A percentile compares a stretch with the other conserved stretches of the same genome.
Conservation (phyloP, 768 basidiomycete species). For the Boletus insuetus region DNA sequence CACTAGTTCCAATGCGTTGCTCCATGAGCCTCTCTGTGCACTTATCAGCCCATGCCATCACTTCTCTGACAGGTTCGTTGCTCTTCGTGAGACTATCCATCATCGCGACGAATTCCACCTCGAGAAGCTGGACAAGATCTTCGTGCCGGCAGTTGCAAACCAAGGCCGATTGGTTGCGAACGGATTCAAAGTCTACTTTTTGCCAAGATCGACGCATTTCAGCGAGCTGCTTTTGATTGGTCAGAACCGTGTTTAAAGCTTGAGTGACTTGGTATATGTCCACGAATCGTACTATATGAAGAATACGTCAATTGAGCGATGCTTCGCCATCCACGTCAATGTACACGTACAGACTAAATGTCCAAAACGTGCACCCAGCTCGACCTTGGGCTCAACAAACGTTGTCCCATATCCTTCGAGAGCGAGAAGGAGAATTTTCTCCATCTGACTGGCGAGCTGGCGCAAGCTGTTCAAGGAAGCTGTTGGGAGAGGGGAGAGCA, state of each 20-base stretch:
- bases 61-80: conserved; percentile 76
- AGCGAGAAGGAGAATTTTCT: conserved; percentile 79
- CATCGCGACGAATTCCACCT: conserved; percentile 79
- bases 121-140: conserved; percentile 79
- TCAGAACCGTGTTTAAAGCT: conserved; percentile 83
- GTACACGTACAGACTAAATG: conserved; percentile 77
- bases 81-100: conserved; percentile 71
- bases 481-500: conserved; percentile 73
- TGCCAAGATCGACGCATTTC: conserved; percentile 90
- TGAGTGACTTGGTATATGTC: conserved; percentile 93
- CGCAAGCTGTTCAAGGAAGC: conserved; percentile 68
- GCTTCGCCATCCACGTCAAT: background rate
- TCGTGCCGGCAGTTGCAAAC: conserved; percentile 93
- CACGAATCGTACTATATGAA: conserved; percentile 72
- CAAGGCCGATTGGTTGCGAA: conserved; percentile 88
- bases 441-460: conserved; percentile 87
- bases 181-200: conserved; percentile 87
- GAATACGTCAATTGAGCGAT: conserved; percentile 7
- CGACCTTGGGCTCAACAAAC: conserved; percentile 89
- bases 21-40: conserved; percentile 84
- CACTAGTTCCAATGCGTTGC: conserved; percentile 55
- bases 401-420: conserved; percentile 83
- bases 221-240: conserved; percentile 77
- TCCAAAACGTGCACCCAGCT: conserved; percentile 86
- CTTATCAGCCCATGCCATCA: conserved; percentile 91